Base-by-base conservation (phyloP, 805 yeast genomes). In the Alloascoidea hylecoeti region DNA sequence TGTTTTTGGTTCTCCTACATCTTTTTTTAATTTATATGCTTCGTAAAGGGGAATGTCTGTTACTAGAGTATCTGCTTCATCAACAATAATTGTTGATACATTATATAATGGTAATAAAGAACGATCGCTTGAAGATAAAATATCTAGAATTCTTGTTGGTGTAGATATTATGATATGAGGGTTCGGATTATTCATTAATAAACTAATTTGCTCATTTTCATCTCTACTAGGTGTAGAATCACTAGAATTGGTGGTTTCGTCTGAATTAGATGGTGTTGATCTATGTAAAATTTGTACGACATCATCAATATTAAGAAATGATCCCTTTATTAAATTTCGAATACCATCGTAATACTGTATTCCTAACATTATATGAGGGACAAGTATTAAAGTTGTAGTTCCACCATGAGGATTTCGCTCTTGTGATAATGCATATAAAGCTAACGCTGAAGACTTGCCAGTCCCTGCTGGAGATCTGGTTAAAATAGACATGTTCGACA, bases 101-200 rank as follows among this genome's bases (percentile, higher is more conserved):
- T 39, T 27, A 5, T 34, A 14, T 5, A 51, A 39, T 1, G 41
- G 42, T 3, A 48, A 34, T 6, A 48, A 36, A 5, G 41, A 15
- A 14, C 45, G 16, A 34, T 50, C 51, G 18, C 47, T 43, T 12
- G 65, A 55, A 3, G 60, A 44, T 36, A 68, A 46, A 40, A 66
- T 59, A 46, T 72, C 78, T 28, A 70, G 52, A 35, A 72, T 44
- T 35, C 77, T 49, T 4, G 68, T 66, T 0, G 78, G 78, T 0
- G 78, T 72, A 2, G 71, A 72, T n/a, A 72, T 58, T 17, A 72
- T 45, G n/a, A 72, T 63, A 14, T 64, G 68, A 2, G 72, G 64
- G 9, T 35, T 35, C 4, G 48, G 52, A 33, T 42, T 17, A 5
- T 38, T 16, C 12, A 33, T 18, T 27, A 57, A 42, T 2, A 34